phyloP scores from a whole-genome alignment of 177 flowering plant species.

The Vitis hybrid region DNA sequence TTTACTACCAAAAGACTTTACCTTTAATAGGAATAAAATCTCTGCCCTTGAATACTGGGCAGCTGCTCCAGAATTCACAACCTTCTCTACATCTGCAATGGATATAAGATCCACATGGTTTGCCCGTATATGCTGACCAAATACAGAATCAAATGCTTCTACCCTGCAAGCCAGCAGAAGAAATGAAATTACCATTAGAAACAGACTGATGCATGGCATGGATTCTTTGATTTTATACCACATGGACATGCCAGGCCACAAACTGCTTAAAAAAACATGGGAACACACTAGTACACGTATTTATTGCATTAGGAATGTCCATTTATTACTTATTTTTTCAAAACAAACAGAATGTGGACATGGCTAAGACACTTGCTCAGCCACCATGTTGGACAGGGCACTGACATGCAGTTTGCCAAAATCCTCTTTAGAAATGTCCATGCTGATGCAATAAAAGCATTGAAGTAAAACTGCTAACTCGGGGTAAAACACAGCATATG shows the following conservation, averaged over 20 bases:
- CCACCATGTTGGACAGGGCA: too few relatives aligned
- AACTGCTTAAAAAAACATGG: too few relatives aligned
- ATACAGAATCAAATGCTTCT: conserved; percentile 65
- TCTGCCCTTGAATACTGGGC: conserved; percentile 59
- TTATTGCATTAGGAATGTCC: too few relatives aligned
- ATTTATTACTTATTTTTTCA: too few relatives aligned
- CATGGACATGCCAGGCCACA: too few relatives aligned
- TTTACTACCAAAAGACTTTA: conserved; percentile 16
- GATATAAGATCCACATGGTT: conserved; percentile 69
- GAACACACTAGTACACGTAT: not conserved
- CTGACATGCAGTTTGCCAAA: too few relatives aligned
- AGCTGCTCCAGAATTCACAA: conserved; percentile 55
- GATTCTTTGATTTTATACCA: too few relatives aligned
- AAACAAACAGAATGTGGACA: too few relatives aligned
- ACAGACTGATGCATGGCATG: too few relatives aligned
- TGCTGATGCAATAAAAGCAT: not conserved
- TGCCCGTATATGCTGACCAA: conserved; percentile 74
- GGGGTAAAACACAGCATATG: not conserved
- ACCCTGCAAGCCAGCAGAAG: conserved; percentile 44
- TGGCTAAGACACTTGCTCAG: too few relatives aligned
- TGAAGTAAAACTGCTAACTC: not conserved
- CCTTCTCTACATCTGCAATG: conserved; percentile 62
- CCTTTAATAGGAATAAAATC: conserved; percentile 70
- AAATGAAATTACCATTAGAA: not conserved
- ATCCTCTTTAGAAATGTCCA: too few relatives aligned